Evolutionary conservation across 768 basidiomycete species (phyloP), one percentile per base, ranked within the genome.

Genomic region (Pleurotus tuber-regium): DNA sequence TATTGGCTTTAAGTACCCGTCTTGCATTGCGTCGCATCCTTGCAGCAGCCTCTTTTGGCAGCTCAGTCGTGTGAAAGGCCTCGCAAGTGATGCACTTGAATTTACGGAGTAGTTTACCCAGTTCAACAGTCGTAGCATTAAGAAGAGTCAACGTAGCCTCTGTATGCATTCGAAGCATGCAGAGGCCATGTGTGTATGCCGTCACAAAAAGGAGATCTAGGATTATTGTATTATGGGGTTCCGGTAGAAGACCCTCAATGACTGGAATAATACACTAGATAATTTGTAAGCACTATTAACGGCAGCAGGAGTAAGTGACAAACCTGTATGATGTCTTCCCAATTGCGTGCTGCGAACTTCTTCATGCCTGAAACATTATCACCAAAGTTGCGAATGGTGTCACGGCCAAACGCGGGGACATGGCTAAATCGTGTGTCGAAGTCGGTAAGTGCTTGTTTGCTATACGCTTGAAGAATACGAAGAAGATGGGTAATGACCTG

Each of bases 301-400:
- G n/a, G 19, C 19, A 9, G 50, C 12, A 23, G 7, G 14, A 23
- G 19, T 16, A 7, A 21, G 31, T 23, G 16, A 43, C 47, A n/a
- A 10, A 57, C 69, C 57, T 70, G 67, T 0, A 70, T 50, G 1
- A 68, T 40, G 11, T 70, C 65, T 28, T 69, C 63, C 19, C 62
- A 70, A 33, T 70, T 61, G 3, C 57, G 46, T 3, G 60, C 69
- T 6, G 59, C 55, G 1, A 58, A 44, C 6, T 66, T 57, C 35
- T 56, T 54, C 46, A 63, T 52, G 7, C 62, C 56, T 0, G 61
- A 54, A 0, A 63, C 52, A 35, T 64, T 64, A 0, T 38, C 25
- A 18, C 50, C 39, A 41, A 70, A 68, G 10, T 43, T 18, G 0
- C 59, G 54, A 1, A 70, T 70, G 0, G 58, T 44, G 4, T 48